Base-by-base conservation (phyloP, 2,329 filamentous ascomycete species). In the Ophiocordyceps camponoti-floridani region DNA sequence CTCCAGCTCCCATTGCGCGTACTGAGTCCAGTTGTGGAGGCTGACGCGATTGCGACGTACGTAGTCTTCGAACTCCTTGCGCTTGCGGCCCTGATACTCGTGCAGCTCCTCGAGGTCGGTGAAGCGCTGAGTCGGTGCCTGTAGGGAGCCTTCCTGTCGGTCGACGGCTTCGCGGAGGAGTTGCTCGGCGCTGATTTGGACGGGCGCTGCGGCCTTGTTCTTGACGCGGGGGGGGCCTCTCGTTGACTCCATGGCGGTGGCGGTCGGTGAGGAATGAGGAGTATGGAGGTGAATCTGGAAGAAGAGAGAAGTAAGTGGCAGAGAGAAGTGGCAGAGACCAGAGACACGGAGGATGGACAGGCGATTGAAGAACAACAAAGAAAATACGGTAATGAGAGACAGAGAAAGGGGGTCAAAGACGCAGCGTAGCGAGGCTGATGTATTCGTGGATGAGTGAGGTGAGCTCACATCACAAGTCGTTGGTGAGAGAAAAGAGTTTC, bases 11-110 rank as follows among this genome's bases (percentile, higher is more conserved):
- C 88, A 98, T 54, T 84, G 77, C 46, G 91, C 89, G 70, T 98
- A 98, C 57, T 88, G 84, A 73, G 91, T 86, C 91, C 91, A 98
- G 64, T 96, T 96, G 70, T 94, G 94, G 73, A 96, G 87, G 58
- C 93, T 94, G 59, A 95, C 74, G 57, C 89, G 70, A 59, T 96
- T 96, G 51, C 91, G 83, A 51, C 87, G 81, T 48, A 96, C 85
- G 80, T 96, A 96, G 68, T 94, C 85, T 65, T 98, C 91, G 54
- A 94, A 98, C 57, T 94, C 91, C 62, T 88, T 91, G 53, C 91
- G 75, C 67, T 96, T 96, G 51, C 91, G 78, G 45, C 88, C 89
- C 64, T 98, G 91, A 63, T 84, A 94, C 64, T 96, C 91, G 67
- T 96, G 89, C 42, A 98, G 77, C 68, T 98, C 91, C 68, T 98